Evolutionary conservation across 768 basidiomycete genomes (phyloP), one percentile per base, ranked within the genome.

Genomic region (Suillus placidus): DNA sequence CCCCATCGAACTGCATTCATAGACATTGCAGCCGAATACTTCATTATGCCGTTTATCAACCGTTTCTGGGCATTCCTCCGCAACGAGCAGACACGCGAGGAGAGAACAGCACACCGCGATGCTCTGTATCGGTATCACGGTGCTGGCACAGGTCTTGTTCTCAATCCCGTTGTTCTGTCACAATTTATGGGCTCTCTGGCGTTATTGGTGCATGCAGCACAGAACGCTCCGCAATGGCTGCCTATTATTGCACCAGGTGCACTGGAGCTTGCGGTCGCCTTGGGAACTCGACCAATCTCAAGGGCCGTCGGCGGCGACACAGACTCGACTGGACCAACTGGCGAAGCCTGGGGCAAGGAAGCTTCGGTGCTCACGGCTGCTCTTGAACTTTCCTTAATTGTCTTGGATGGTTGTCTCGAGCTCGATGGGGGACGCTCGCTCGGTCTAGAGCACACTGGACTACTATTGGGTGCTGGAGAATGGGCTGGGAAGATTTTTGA

Each of bases 1-100:
- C 63, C 66, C 8, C 61, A 49, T 6, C 37, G 58, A 9, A 70
- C 77, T 37, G 80, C 84, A 2, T 92, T 90, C 72, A 87, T 86
- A 23, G 83, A 86, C 61, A 79, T 99, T 34, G 94, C 95, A 0
- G 92, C 92, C 0, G 94, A 95, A 72, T 89, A 80, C 77, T 99
- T 98, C 79, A 85, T 97, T 60, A 86, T 89, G 66, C 97, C 97
- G 0, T 81, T 99, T 61, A 85, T 98, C 78, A 91, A 95, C 70
- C 87, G 90, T n/a, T 97, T 99, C 78, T 99, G 95, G 95, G 73
- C 84, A n/a, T 94, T 96, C 78, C 85, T 97, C 54, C 87, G 92
- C 8, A 94, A 97, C 70, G 89, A 93, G 71, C 88, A 92, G 70
- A 82, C 85, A 2, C 84, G 93, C 43, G 92, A 94, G 71, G 84